These are phyloP conservation scores for Verticillium tricorpus DNA, from an alignment of 2,329 filamentous ascomycete genomes.

Conservation along the genomic window DNA sequence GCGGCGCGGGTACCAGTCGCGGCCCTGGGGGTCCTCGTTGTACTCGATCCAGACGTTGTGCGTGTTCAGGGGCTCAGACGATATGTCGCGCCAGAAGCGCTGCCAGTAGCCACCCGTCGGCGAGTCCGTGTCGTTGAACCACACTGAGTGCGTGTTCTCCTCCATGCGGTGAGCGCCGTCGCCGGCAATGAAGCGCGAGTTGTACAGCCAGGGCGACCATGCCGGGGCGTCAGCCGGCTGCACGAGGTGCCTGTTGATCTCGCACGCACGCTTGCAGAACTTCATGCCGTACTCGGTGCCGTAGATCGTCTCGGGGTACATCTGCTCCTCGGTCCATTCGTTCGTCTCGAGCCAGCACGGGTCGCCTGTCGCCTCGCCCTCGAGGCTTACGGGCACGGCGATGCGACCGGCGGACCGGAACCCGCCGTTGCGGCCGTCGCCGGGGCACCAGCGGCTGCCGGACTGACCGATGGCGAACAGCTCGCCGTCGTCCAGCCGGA, in stretches of 20 bases:
- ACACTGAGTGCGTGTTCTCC: conserved; percentile 17
- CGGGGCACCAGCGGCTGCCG: conserved; percentile 9
- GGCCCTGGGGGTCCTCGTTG: conserved; percentile 10
- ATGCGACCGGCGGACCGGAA: conserved; percentile 13
- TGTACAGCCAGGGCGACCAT: conserved; percentile 17
- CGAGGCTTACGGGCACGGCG: conserved; percentile 9
- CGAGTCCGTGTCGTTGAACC: conserved; percentile 14
- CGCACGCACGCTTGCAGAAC: conserved; percentile 10
- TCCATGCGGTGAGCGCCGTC: conserved; percentile 17
- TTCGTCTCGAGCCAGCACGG: conserved; percentile 18
- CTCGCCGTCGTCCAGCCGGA: conserved; percentile 5
- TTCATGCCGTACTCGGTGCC: conserved; percentile 17
- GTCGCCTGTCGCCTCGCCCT: conserved; percentile 11
- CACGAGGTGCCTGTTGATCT: conserved; percentile 11
- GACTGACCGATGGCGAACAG: conserved; percentile 16
- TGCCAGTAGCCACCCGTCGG: conserved; percentile 18
- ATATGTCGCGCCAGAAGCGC: conserved; percentile 20
- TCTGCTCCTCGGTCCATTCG: conserved; percentile 11
- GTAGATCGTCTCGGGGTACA: conserved; percentile 15
- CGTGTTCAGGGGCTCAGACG: conserved; percentile 13
- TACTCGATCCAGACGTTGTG: conserved; percentile 18
- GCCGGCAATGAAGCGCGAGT: conserved; percentile 11
- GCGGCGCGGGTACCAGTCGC: conserved; percentile 16
- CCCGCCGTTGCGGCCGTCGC: not conserved
- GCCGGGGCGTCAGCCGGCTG: conserved; percentile 13